phyloP scores from a whole-genome alignment of 2,329 filamentous ascomycete genomes.

The Aureobasidium zeae region DNA sequence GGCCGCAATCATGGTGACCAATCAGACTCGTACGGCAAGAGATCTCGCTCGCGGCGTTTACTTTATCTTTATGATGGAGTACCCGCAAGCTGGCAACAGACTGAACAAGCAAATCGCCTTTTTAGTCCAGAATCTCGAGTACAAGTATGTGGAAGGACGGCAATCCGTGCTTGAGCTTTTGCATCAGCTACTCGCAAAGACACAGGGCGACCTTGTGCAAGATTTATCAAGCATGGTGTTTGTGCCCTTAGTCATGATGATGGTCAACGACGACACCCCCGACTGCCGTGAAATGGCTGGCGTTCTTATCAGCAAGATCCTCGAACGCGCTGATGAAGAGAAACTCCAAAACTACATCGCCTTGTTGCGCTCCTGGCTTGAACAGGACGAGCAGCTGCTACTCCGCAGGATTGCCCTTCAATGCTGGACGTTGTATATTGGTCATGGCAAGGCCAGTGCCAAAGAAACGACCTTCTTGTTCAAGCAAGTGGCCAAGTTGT shows the following conservation, averaged over 20 bases:
- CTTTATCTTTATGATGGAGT: slow-evolving; percentile 88
- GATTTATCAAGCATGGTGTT: slow-evolving; percentile 76
- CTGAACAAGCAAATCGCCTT: slow-evolving; percentile 87
- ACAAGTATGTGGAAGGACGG: slow-evolving; percentile 77
- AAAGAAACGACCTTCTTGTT: slow-evolving; percentile 58
- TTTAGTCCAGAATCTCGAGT: slow-evolving; percentile 81
- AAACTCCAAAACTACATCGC: slow-evolving; percentile 60
- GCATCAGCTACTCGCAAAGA: slow-evolving; percentile 76
- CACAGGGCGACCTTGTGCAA: slow-evolving; percentile 70
- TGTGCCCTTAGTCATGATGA: slow-evolving; percentile 71
- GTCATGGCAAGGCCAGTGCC: slow-evolving; percentile 52
- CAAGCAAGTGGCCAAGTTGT: slow-evolving; percentile 42
- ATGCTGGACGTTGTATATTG: slow-evolving; percentile 74
- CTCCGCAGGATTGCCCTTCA: slow-evolving; percentile 68
- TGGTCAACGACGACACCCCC: slow-evolving; percentile 80
- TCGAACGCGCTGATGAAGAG: slow-evolving; percentile 66
- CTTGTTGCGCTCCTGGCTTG: slow-evolving; percentile 63
- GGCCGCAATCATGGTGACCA: slow-evolving; percentile 88
- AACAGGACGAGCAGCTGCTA: slow-evolving; percentile 60
- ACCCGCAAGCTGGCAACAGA: slow-evolving; percentile 80
- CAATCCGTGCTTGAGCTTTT: slow-evolving; percentile 90
- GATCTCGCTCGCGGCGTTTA: slow-evolving; percentile 84
- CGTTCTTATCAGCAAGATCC: slow-evolving; percentile 69
- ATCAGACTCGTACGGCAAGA: slow-evolving; percentile 79
- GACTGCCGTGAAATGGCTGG: slow-evolving; percentile 78